Conservation (phyloP, 495 filamentous ascomycete genomes). For the Bacidia gigantensis region DNA sequence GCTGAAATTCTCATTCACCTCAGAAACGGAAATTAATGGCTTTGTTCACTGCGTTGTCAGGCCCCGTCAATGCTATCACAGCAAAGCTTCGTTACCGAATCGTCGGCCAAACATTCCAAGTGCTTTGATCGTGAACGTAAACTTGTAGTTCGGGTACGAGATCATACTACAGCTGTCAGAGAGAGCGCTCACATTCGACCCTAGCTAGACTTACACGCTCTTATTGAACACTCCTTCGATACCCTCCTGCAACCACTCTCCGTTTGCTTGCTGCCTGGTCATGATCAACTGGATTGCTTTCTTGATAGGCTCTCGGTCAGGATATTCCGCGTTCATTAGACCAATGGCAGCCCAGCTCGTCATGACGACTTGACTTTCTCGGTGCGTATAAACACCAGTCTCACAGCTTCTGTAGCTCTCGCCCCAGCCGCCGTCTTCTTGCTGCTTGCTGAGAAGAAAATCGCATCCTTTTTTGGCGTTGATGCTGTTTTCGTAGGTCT, state of each 20-base stretch:
- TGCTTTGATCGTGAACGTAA: slow-evolving; percentile 87
- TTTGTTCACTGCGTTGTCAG: too few relatives aligned
- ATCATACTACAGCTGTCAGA: slow-evolving; percentile 56
- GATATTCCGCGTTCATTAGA: slow-evolving; percentile 73
- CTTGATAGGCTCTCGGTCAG: slow-evolving; percentile 56
- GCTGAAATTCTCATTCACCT: too few relatives aligned
- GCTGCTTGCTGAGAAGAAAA: slow-evolving; percentile 72
- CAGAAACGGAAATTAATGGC: too few relatives aligned
- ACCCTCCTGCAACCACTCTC: slow-evolving; percentile 88
- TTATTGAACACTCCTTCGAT: slow-evolving; percentile 99
- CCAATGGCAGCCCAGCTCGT: slow-evolving; percentile 84
- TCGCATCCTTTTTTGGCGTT: slow-evolving; percentile 62
- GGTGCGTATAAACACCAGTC: slow-evolving; percentile 44
- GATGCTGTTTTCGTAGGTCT: slow-evolving; percentile 61
- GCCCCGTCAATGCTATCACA: too few relatives aligned
- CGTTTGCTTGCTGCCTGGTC: slow-evolving; percentile 69
- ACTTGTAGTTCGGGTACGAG: slow-evolving; percentile 98
- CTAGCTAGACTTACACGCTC: slow-evolving; percentile 62
- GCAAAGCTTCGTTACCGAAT: slow-evolving; percentile 52
- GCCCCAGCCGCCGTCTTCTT: slow-evolving; percentile 88
- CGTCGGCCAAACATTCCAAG: slow-evolving; percentile 71
- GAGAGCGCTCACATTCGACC: not conserved
- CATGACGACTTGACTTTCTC: slow-evolving; percentile 74
- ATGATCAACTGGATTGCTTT: slow-evolving; percentile 71
- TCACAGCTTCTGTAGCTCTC: slow-evolving; percentile 75